phyloP scores from a whole-genome alignment of 2,329 filamentous ascomycete genomes.

The Neofusicoccum parvum region DNA sequence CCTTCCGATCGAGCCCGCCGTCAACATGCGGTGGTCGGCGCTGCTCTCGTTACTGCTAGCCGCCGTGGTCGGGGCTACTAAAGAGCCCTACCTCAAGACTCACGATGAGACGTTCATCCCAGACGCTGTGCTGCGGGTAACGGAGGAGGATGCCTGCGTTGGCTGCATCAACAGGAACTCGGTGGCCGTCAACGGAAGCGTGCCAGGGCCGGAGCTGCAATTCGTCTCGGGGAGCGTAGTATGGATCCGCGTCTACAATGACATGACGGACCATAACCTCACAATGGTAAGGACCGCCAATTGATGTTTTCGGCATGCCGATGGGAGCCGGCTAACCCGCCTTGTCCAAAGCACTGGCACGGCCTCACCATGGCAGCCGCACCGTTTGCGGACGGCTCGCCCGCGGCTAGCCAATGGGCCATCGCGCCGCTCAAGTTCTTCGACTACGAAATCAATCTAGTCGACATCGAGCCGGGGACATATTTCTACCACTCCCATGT shows the following conservation, averaged over 20 bases:
- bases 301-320: not conserved
- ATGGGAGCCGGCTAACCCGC: not conserved
- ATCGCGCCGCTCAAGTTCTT: slow-evolving; percentile 65
- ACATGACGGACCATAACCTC: slow-evolving; percentile 55
- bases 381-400: slow-evolving; percentile 66
- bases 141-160: slow-evolving; percentile 45
- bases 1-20: not conserved
- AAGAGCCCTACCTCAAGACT: slow-evolving; percentile 1
- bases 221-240: slow-evolving; percentile 50
- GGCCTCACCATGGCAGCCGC: slow-evolving; percentile 62
- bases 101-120: slow-evolving; percentile 39
- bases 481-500: slow-evolving; percentile 72
- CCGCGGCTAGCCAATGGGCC: slow-evolving; percentile 65
- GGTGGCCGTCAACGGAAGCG: slow-evolving; percentile 56
- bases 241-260: slow-evolving; percentile 64
- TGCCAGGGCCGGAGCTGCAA: slow-evolving; percentile 54
- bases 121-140: slow-evolving; percentile 51
- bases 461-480: slow-evolving; percentile 58
- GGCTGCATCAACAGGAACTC: slow-evolving; percentile 52
- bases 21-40: not conserved
- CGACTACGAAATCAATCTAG: slow-evolving; percentile 65
- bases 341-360: slow-evolving; percentile 62
- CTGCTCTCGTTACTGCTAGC: not conserved
- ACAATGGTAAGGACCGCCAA: slow-evolving; percentile 51
- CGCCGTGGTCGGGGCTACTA: not conserved